phyloP scores from a whole-genome alignment of 148 eudicot species.

The Pharnaceum exiguum region DNA sequence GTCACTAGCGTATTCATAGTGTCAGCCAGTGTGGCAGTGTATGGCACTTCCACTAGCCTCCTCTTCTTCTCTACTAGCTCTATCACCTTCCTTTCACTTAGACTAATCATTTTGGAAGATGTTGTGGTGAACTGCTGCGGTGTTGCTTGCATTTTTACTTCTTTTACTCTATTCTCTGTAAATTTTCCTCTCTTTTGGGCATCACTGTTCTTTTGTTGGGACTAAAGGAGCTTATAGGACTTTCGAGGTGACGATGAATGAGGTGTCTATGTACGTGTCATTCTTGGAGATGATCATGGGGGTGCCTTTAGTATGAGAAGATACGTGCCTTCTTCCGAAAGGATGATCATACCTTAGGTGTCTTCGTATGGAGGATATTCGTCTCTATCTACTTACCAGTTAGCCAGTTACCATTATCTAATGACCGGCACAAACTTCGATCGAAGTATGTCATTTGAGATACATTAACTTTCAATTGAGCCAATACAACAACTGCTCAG shows the following conservation, averaged over 20 bases:
- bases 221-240: neutral
- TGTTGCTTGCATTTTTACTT: neutral
- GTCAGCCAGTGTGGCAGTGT: conserved; percentile 73
- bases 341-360: too few species aligned
- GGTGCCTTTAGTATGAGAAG: neutral
- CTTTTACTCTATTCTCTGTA: neutral
- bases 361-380: too few species aligned
- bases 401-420: too few species aligned
- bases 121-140: neutral
- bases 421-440: too few species aligned
- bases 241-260: neutral
- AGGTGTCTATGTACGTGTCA: neutral
- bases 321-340: conserved; percentile 12
- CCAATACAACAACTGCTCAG: too few species aligned
- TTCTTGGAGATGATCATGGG: neutral
- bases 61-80: conserved; percentile 50
- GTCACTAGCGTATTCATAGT: conserved; percentile 72
- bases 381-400: too few species aligned
- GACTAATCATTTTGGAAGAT: neutral
- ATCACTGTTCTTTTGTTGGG: neutral
- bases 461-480: too few species aligned
- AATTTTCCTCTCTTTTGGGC: neutral
- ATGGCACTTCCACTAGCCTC: conserved; percentile 80
- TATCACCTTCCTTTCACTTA: conserved; percentile 41
- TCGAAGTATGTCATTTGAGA: too few species aligned